Conservation (phyloP, 2,329 filamentous ascomycete genomes). For the Verticillium alfalfae region DNA sequence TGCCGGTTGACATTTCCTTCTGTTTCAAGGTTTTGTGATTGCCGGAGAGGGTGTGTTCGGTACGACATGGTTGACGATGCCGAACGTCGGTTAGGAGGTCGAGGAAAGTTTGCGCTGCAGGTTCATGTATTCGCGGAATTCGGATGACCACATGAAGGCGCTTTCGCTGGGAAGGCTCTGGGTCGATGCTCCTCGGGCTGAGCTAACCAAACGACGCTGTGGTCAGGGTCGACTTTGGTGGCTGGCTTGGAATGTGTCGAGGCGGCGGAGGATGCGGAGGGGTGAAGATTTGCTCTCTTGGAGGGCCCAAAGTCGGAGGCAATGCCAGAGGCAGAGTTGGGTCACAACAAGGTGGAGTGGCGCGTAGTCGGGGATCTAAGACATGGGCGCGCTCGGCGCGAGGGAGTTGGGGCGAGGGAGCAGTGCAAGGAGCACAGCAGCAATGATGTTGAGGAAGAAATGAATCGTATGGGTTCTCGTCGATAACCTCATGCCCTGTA, state of each 20-base stretch:
- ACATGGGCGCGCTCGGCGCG: conserved; percentile 8
- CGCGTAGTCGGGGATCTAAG: conserved; percentile 5
- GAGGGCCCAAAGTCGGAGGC: neutral
- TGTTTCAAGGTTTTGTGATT: conserved; percentile 47
- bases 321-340: neutral
- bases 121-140: conserved; percentile 13
- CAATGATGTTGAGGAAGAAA: conserved; percentile 1
- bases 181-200: neutral
- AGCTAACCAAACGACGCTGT: neutral
- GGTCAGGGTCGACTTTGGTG: neutral
- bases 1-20: conserved; percentile 48
- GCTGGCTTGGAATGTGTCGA: neutral
- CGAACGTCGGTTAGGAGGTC: conserved; percentile 3
- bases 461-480: conserved; percentile 1
- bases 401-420: neutral
- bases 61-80: conserved; percentile 42
- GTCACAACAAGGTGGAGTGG: neutral
- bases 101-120: conserved; percentile 16
- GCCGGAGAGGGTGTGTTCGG: conserved; percentile 52
- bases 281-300: neutral
- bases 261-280: neutral
- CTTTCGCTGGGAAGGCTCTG: conserved; percentile 1
- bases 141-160: conserved; percentile 20
- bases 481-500: conserved; percentile 1
- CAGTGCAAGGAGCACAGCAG: neutral